Evolutionary conservation across 2,329 filamentous ascomycete genomes (phyloP).

Genomic region (Ophiostoma montium): DNA sequence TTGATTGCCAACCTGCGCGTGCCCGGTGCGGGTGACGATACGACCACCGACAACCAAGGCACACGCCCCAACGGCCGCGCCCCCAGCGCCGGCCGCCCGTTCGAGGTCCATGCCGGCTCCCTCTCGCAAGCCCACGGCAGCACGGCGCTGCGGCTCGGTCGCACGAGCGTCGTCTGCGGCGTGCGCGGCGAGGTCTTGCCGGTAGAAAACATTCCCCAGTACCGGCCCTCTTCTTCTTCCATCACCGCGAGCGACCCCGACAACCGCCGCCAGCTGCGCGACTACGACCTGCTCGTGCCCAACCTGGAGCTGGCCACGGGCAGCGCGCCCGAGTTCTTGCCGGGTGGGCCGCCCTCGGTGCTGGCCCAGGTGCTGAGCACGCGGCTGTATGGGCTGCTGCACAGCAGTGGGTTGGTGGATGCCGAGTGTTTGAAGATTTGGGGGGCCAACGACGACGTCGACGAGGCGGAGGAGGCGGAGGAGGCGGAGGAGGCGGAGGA

Average conservation of each 20-base stretch:
- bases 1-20: conserved; percentile 67
- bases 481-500: conserved; percentile 18
- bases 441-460: conserved; percentile 31
- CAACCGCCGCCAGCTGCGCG: conserved; percentile 33
- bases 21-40: conserved; percentile 24
- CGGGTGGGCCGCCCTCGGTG: conserved; percentile 65
- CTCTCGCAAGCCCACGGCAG: conserved; percentile 83
- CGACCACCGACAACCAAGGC: conserved; percentile 24
- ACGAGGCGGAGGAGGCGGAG: conserved; percentile 21
- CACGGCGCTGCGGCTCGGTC: conserved; percentile 73
- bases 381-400: conserved; percentile 61
- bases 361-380: conserved; percentile 78
- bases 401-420: conserved; percentile 53
- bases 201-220: conserved; percentile 58
- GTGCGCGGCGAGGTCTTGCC: conserved; percentile 75
- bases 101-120: conserved; percentile 69
- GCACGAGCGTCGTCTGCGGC: conserved; percentile 90
- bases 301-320: conserved; percentile 90
- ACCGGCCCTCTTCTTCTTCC: conserved; percentile 27
- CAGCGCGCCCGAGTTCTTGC: conserved; percentile 71
- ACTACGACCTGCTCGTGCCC: conserved; percentile 68
- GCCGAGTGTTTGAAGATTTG: conserved; percentile 59
- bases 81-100: conserved; percentile 52
- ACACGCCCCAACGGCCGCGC: conserved; percentile 70
- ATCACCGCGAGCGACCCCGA: conserved; percentile 9